Evolutionary conservation across 148 eudicot species (phyloP).

Genomic region (Gaultheria prostrata): DNA sequence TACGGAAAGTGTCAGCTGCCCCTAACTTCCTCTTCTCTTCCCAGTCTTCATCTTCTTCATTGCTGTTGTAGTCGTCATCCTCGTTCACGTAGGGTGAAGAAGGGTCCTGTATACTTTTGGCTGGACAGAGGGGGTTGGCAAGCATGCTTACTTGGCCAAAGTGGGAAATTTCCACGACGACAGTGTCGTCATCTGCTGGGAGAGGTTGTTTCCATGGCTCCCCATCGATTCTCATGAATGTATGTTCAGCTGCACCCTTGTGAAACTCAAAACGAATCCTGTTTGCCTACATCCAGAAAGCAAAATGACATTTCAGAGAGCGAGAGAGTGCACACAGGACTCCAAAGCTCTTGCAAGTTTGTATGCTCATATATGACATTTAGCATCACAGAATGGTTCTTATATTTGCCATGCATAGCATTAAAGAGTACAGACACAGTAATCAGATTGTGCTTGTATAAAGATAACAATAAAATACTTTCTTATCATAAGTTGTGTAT

Average conservation of each 20-base stretch:
- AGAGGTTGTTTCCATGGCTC: slow-evolving; percentile 98
- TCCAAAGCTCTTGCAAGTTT: background rate
- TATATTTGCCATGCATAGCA: background rate
- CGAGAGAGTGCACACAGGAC: background rate
- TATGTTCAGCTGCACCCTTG: slow-evolving; percentile 67
- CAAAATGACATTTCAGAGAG: background rate
- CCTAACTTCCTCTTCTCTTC: slow-evolving; percentile 84
- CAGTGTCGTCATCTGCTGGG: slow-evolving; percentile 70
- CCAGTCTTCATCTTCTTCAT: slow-evolving; percentile 44
- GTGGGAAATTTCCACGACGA: slow-evolving; percentile 77
- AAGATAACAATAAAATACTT: background rate
- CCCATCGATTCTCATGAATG: slow-evolving; percentile 93
- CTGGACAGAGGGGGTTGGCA: slow-evolving; percentile 48
- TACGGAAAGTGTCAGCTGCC: slow-evolving; percentile 74
- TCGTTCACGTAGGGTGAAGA: slow-evolving; percentile 17
- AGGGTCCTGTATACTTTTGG: slow-evolving; percentile 63
- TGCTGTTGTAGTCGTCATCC: slow-evolving; percentile 33
- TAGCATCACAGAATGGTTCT: background rate
- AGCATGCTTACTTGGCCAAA: slow-evolving; percentile 85
- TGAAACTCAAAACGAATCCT: slow-evolving; percentile 73
- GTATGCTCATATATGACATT: background rate
- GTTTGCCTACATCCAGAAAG: slow-evolving; percentile 39
- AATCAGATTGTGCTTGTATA: too few relatives aligned
- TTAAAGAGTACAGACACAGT: background rate
- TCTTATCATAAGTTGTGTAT: background rate